Base-by-base conservation (phyloP, 441 rosid species). In the Jatropha podagrica region DNA sequence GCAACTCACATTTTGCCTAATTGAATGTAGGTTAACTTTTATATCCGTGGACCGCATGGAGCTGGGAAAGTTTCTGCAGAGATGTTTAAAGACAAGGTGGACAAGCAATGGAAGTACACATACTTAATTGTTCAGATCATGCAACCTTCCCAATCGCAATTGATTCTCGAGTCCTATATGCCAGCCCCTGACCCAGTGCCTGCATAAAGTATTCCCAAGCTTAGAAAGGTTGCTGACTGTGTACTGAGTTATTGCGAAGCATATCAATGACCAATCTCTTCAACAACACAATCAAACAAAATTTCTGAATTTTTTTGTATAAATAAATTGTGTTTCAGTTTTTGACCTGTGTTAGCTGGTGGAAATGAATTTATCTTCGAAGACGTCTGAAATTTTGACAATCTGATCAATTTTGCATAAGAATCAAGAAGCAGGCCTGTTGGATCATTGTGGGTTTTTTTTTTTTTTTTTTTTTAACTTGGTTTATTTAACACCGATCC, bases 1-100 rank as follows among this genome's bases (percentile, higher is more conserved):
- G 9, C 12, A 11, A 7, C 15, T 26, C 42, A 20, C 20, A n/a
- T 40, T 23, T 41, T 68, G 15, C 65, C 32, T 60, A 4, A 58
- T 58, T 48, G 42, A 27, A 37, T 81, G 71, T 72, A 96, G 99
- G 90, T 94, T 17, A 88, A 88, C 80, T 96, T 96, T 85, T 83
- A 85, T 78, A 81, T 96, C 51, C 95, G 98, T 0, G 98, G 99
- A 41, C 97, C 99, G 6, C 97, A 94, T 59, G 98, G 99, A 82
- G 88, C 92, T 2, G 99, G 98, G 46, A 96, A 91, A 79, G 99
- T 92, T 62, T 90, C 83, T 73, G 78, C 97, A 7, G 92, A 92
- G 80, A 96, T 94, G 99, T 94, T 96, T 87, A 93, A 82, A 77
- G 99, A 94, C 86, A 90, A 89, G 80, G 83, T 72, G 60, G 97